phyloP scores from a whole-genome alignment of 345 rosid species.

The Eucalyptus grandis region DNA sequence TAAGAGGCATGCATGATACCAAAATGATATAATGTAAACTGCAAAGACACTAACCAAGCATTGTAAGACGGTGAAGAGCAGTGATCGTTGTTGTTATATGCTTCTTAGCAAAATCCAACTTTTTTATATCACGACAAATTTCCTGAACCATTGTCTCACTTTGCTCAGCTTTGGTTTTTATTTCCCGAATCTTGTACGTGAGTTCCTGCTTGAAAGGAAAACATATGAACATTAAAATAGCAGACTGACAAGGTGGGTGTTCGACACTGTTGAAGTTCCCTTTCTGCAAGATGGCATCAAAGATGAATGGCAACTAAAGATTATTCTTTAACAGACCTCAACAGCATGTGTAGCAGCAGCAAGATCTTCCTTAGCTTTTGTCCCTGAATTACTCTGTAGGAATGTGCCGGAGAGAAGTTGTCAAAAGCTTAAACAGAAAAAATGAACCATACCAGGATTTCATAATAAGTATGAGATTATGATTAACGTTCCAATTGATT shows the following conservation, averaged over 20 bases:
- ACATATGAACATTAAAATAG: not conserved
- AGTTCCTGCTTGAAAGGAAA: slow-evolving; percentile 55
- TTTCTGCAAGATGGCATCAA: not conserved
- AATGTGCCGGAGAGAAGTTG: not conserved
- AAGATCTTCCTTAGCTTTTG: slow-evolving; percentile 98
- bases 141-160: slow-evolving; percentile 99
- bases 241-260: not conserved
- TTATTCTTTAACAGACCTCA: slow-evolving; percentile 44
- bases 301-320: not conserved
- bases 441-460: not conserved
- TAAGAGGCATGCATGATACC: not conserved
- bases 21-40: not conserved
- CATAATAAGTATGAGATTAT: not conserved
- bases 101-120: slow-evolving; percentile 98
- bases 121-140: slow-evolving; percentile 97
- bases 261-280: not conserved
- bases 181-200: slow-evolving; percentile 84
- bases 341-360: slow-evolving; percentile 98
- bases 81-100: slow-evolving; percentile 96
- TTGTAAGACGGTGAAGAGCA: slow-evolving; percentile 98
- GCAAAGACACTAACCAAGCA: slow-evolving; percentile 64
- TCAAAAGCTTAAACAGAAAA: not conserved
- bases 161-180: slow-evolving; percentile 97
- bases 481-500: not conserved
- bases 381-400: slow-evolving; percentile 91